These are phyloP conservation scores for Gossypium arboreum DNA, from an alignment of 345 rosid species.

Conservation along the genomic window DNA sequence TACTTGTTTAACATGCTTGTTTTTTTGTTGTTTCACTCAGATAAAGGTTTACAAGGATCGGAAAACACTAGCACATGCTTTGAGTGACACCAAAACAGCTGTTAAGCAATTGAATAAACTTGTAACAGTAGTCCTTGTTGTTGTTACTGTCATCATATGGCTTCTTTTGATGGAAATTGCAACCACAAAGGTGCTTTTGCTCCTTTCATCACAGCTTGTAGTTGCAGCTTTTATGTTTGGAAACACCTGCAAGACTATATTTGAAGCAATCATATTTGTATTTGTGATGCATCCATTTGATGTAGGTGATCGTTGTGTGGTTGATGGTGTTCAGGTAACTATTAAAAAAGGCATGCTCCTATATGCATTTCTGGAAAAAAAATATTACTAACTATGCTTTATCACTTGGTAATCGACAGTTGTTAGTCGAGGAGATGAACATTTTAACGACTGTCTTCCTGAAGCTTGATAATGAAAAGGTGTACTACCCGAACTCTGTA, in stretches of 20 bases:
- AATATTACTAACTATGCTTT: background rate
- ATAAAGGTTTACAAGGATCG: conserved; percentile 71
- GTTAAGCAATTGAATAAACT: conserved; percentile 71
- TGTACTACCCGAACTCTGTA: conserved; percentile 74
- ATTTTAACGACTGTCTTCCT: conserved; percentile 74
- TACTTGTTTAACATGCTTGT: conserved; percentile 5
- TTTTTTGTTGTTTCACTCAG: conserved; percentile 32
- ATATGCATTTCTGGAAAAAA: background rate
- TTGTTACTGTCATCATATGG: conserved; percentile 52
- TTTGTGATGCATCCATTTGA: conserved; percentile 95
- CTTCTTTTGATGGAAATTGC: conserved; percentile 65
- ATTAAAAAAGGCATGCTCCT: background rate
- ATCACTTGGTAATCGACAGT: conserved; percentile 30
- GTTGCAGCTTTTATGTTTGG: conserved; percentile 66
- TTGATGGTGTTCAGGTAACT: too few relatives aligned
- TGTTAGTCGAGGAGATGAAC: conserved; percentile 93
- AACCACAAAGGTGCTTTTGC: conserved; percentile 54
- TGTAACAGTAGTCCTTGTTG: conserved; percentile 43
- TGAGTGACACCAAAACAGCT: conserved; percentile 84
- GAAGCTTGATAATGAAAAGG: conserved; percentile 73
- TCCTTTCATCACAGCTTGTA: conserved; percentile 63
- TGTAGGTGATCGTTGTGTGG: conserved; percentile 26
- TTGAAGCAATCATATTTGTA: conserved; percentile 73
- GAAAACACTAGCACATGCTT: conserved; percentile 69
- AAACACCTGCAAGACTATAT: conserved; percentile 70